Conservation (phyloP, 2,329 filamentous ascomycete genomes). For the Aspergillus pseudonomiae region DNA sequence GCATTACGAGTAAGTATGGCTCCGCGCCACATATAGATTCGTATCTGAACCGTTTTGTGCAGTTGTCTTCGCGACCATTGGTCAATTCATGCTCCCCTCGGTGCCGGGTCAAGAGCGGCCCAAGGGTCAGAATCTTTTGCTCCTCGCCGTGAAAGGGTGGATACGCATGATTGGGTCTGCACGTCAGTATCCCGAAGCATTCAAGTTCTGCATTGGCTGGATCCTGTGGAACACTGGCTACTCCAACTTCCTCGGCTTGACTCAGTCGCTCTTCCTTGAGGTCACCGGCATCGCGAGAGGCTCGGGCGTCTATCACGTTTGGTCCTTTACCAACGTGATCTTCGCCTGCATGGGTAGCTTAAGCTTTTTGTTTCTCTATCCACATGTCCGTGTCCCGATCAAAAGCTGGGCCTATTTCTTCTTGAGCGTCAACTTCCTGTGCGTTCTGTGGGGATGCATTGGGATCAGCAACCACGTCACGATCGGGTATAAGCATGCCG, state of each 20-base stretch:
- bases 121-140: neutral
- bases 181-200: conserved; percentile 21
- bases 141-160: conserved; percentile 16
- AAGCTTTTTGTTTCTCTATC: conserved; percentile 21
- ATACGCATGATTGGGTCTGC: conserved; percentile 17
- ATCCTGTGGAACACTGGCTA: conserved; percentile 28
- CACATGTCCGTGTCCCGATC: conserved; percentile 8
- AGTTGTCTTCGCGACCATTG: neutral
- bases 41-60: neutral
- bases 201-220: conserved; percentile 26
- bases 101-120: neutral
- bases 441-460: conserved; percentile 19
- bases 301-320: conserved; percentile 22
- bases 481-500: conserved; percentile 17
- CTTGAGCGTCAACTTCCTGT: conserved; percentile 13
- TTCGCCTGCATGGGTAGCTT: conserved; percentile 21
- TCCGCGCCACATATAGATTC: neutral
- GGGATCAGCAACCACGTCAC: conserved; percentile 17
- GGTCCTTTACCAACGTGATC: conserved; percentile 23
- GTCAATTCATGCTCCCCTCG: neutral
- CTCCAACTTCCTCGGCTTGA: conserved; percentile 20
- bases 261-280: conserved; percentile 20
- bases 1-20: conserved; percentile 15
- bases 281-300: conserved; percentile 21
- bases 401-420: conserved; percentile 15